Conservation (phyloP, 495 filamentous ascomycete species). For the Neurospora africana region DNA sequence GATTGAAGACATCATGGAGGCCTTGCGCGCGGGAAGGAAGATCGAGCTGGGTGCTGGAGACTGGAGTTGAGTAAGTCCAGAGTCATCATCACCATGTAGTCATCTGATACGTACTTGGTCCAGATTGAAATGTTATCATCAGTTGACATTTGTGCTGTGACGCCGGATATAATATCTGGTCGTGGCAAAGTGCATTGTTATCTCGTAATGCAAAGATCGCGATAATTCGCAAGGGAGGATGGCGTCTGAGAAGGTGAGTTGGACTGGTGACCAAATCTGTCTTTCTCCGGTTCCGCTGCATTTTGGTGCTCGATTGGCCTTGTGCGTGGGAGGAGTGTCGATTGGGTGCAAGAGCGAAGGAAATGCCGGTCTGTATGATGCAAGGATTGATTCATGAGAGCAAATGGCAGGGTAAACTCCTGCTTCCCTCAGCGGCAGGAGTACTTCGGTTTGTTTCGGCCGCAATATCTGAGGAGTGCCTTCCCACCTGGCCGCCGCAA, state of each 20-base stretch:
- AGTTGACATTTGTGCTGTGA: not conserved
- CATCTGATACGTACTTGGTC: conserved; percentile 29
- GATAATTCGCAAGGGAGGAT: not conserved
- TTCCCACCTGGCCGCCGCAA: not conserved
- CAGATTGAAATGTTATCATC: conserved; percentile 4
- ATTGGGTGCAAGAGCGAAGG: not conserved
- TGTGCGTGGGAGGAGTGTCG: not conserved
- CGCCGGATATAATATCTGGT: not conserved
- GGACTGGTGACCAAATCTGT: not conserved
- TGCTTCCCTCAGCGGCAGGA: not conserved
- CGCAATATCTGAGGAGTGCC: not conserved
- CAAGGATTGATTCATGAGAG: not conserved
- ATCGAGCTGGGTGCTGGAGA: conserved; percentile 29
- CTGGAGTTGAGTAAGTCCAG: conserved; percentile 20
- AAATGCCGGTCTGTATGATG: not conserved
- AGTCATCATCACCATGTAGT: not conserved
- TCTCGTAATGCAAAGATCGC: not conserved
- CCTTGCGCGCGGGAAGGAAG: conserved; percentile 23
- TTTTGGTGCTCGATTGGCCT: not conserved
- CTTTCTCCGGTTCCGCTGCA: not conserved
- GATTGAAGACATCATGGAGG: conserved; percentile 32
- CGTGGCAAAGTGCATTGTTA: not conserved
- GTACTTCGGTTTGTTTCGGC: not conserved
- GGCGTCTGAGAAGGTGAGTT: not conserved
- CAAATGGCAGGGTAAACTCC: not conserved